These are phyloP conservation scores for Sugiyamaella sp. DNA, from an alignment of 1,139 yeast species.

Conservation along the genomic window DNA sequence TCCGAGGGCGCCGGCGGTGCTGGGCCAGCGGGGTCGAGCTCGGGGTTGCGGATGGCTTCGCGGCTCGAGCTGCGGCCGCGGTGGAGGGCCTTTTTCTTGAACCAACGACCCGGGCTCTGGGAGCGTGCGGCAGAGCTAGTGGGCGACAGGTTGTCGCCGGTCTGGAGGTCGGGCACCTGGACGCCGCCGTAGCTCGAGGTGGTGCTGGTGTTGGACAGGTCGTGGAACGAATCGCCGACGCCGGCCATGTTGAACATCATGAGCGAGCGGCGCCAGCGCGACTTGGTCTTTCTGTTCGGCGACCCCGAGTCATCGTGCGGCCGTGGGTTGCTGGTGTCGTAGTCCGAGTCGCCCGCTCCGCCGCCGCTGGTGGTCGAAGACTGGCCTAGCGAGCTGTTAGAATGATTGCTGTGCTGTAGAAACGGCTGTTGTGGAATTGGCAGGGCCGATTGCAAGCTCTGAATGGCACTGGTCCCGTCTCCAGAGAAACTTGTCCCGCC, in stretches of 20 bases:
- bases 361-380: constrained; percentile 26
- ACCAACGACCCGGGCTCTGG: constrained; percentile 27
- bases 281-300: constrained; percentile 27
- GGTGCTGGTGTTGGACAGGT: constrained; percentile 10
- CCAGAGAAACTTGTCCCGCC: not conserved
- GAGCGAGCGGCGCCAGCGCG: constrained; percentile 39
- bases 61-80: constrained; percentile 13
- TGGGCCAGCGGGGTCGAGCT: not conserved
- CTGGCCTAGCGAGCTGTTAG: constrained; percentile 29
- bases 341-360: constrained; percentile 31
- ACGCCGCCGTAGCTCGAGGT: constrained; percentile 9
- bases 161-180: constrained; percentile 1
- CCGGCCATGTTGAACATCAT: constrained; percentile 31
- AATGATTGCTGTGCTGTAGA: constrained; percentile 31
- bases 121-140: constrained; percentile 16
- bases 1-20: not conserved
- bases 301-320: constrained; percentile 18
- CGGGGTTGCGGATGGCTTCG: not conserved
- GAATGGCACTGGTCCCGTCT: not conserved
- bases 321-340: constrained; percentile 20
- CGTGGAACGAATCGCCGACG: constrained; percentile 14
- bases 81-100: constrained; percentile 22
- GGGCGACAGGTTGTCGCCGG: constrained; percentile 20
- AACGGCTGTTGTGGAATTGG: constrained; percentile 19
- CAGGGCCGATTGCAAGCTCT: not conserved